phyloP scores from a whole-genome alignment of 805 yeast genomes.

The Clavispora asparagi region DNA sequence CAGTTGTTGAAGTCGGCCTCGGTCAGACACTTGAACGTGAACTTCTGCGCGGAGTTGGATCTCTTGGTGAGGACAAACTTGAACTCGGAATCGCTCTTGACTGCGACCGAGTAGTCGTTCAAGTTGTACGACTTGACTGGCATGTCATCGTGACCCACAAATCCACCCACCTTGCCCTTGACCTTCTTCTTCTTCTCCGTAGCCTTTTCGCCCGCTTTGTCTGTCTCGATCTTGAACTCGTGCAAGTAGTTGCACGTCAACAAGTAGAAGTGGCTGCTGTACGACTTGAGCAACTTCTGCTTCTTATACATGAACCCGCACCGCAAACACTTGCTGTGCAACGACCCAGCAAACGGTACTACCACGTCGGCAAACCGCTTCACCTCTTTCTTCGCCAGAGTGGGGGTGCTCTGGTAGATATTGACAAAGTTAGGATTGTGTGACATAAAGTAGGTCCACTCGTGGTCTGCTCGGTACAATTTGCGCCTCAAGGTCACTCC shows the following conservation, averaged over 20 bases:
- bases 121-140: constrained; percentile 39
- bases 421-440: constrained; percentile 26
- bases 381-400: constrained; percentile 15
- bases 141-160: constrained; percentile 34
- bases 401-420: constrained; percentile 14
- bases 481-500: constrained; percentile 22
- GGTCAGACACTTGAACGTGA: constrained; percentile 42
- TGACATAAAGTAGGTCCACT: constrained; percentile 36
- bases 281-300: constrained; percentile 36
- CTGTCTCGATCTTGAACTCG: constrained; percentile 32
- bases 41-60: constrained; percentile 24
- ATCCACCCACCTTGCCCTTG: constrained; percentile 35
- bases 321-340: constrained; percentile 36
- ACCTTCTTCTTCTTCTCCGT: constrained; percentile 10
- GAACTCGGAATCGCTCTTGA: constrained; percentile 28
- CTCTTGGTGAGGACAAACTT: constrained; percentile 30
- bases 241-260: constrained; percentile 41
- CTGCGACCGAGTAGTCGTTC: constrained; percentile 29
- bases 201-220: background rate
- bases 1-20: constrained; percentile 44
- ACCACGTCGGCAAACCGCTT: constrained; percentile 18
- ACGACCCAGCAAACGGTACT: constrained; percentile 31
- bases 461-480: constrained; percentile 21
- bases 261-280: constrained; percentile 31
- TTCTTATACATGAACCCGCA: constrained; percentile 38